A percentile compares a stretch with the other conserved stretches of the same genome.
Conservation (phyloP, 2,329 filamentous ascomycete species). For the Blumeriella jaapii region DNA sequence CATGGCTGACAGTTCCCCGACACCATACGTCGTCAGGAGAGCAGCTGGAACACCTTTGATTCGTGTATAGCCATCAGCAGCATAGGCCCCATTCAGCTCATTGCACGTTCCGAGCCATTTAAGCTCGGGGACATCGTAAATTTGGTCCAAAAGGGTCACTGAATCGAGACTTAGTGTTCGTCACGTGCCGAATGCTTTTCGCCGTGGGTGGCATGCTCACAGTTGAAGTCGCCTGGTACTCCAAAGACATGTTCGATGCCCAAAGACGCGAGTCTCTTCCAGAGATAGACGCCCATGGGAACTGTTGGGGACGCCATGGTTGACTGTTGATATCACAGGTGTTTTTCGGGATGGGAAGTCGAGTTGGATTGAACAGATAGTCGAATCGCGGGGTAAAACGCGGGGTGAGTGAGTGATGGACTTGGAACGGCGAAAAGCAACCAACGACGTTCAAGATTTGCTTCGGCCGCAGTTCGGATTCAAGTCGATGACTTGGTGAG, state of each 20-base stretch:
- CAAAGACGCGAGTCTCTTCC: slow-evolving; percentile 19
- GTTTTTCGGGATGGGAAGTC: neutral
- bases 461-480: no score
- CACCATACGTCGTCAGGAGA: slow-evolving; percentile 38
- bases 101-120: slow-evolving; percentile 29
- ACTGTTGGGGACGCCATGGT: slow-evolving; percentile 12
- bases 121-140: slow-evolving; percentile 36
- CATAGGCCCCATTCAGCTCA: slow-evolving; percentile 32
- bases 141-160: slow-evolving; percentile 51
- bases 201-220: no score
- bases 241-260: slow-evolving; percentile 24
- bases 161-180: neutral
- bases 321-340: neutral
- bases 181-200: neutral
- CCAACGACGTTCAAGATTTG: no score
- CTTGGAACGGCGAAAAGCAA: no score
- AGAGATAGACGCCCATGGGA: slow-evolving; percentile 22
- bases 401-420: no score
- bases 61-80: slow-evolving; percentile 40
- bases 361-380: neutral
- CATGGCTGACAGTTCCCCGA: slow-evolving; percentile 44
- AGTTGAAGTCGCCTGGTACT: slow-evolving; percentile 25
- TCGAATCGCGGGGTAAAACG: neutral
- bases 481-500: no score
- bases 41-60: slow-evolving; percentile 35